Evolutionary conservation across 805 yeast genomes (phyloP), one percentile per base, ranked within the genome.

Genomic region (Candida dajiaensis): DNA sequence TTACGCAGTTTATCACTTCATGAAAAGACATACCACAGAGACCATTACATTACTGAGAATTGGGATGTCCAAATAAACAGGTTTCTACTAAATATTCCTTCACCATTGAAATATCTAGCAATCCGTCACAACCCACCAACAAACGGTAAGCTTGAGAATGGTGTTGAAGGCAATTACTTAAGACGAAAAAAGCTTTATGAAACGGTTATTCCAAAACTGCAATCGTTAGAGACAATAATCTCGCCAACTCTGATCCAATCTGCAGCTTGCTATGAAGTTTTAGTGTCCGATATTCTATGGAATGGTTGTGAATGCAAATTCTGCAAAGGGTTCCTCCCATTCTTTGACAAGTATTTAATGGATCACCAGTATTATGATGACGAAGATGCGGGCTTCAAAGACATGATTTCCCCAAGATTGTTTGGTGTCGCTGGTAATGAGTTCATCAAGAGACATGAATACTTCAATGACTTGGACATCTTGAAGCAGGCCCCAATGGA

Each of bases 211-310:
- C 85, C 86, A 0, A 56, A 68, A 15, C 52, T 78, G 25, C 54
- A 55, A 13, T 56, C 66, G 2, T 65, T 79, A 38, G 64, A 74
- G 41, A 67, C 68, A 2, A 58, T 85, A 13, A 64, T 77, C 4
- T 70, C 81, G 0, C 89, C 90, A 2, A 78, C 79, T 5, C 69
- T 83, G 45, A 60, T 85, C 51, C 78, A 80, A 47, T 66, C 81
- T 0, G 65, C 82, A 19, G 69, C 88, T 0, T 77, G 87, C 50
- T 85, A 84, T 59, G 95, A 85, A 52, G 82, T 81, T 46, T 60
- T 82, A 7, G 79, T 81, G 58, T 83, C 87, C 40, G 85, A 82
- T 50, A 52, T 85, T 43, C 61, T 85, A 21, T 85, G 92, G 90
- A 85, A 84, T 58, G 92, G 92, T 0, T 85, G 92, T 61, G 73